Conservation (phyloP, 768 basidiomycete genomes). For the Ramaria rubella region DNA sequence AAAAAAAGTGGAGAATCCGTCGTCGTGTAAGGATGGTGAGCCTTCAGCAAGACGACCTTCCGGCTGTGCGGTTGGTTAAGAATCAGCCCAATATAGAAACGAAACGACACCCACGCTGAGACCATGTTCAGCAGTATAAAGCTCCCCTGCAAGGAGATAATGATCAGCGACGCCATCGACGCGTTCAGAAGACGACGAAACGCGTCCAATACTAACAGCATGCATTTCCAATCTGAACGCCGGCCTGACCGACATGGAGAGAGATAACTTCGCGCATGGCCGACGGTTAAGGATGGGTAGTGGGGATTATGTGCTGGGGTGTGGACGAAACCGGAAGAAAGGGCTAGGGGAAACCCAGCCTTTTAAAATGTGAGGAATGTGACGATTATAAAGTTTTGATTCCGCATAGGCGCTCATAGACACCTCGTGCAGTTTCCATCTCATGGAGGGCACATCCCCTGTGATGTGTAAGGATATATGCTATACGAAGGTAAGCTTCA, state of each 20-base stretch:
- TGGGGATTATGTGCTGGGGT: background rate
- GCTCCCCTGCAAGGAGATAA: slow-evolving; percentile 66
- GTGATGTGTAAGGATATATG: too few relatives aligned
- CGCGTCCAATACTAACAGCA: slow-evolving; percentile 74
- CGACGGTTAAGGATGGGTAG: background rate
- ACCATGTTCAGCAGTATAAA: slow-evolving; percentile 98
- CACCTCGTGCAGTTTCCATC: too few relatives aligned
- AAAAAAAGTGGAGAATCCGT: slow-evolving; percentile 99
- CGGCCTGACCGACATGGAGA: slow-evolving; percentile 97
- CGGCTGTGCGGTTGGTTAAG: slow-evolving; percentile 46
- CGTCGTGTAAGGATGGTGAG: slow-evolving; percentile 68
- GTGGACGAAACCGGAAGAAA: background rate
- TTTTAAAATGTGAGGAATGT: slow-evolving; percentile 10
- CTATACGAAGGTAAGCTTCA: too few relatives aligned
- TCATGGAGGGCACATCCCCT: too few relatives aligned
- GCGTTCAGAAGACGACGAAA: slow-evolving; percentile 13
- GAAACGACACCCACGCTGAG: slow-evolving; percentile 66
- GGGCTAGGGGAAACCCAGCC: slow-evolving; percentile 4
- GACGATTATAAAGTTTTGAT: slow-evolving; percentile 7
- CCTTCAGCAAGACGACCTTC: slow-evolving; percentile 86
- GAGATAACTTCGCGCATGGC: slow-evolving; percentile 94
- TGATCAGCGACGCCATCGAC: slow-evolving; percentile 3
- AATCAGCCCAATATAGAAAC: background rate
- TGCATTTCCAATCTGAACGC: slow-evolving; percentile 96
- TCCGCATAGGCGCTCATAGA: too few relatives aligned